Conservation (phyloP, 1,284 basidiomycete genomes). For the Cryptococcus sp. region DNA sequence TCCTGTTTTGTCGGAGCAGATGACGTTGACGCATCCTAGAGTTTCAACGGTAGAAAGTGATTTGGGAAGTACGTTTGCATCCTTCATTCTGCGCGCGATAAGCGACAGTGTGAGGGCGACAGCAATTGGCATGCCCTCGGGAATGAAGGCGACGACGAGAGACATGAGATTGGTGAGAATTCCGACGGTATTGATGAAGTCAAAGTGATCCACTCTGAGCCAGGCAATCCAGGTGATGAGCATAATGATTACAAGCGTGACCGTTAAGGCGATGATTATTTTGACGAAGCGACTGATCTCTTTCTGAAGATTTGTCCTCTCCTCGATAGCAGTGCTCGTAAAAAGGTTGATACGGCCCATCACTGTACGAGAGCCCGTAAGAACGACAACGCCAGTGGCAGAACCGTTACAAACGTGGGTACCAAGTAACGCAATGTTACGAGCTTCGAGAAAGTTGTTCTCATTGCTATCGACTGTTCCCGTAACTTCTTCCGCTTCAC, state of each 20-base stretch:
- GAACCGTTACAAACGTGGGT: constrained; percentile 40
- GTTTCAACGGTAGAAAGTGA: constrained; percentile 92
- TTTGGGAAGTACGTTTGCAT: constrained; percentile 60
- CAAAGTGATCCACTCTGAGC: constrained; percentile 52
- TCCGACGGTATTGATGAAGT: constrained; percentile 58
- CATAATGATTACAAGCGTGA: constrained; percentile 15
- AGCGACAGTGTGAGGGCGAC: constrained; percentile 55
- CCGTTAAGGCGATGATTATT: constrained; percentile 30
- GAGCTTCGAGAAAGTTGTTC: constrained; percentile 59
- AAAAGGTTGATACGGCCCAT: constrained; percentile 44
- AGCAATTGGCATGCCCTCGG: constrained; percentile 57
- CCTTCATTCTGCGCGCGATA: constrained; percentile 57
- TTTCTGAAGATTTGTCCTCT: constrained; percentile 32
- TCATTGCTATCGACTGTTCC: no score
- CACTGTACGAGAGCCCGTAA: constrained; percentile 59
- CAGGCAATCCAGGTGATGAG: constrained; percentile 56
- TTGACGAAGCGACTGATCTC: constrained; percentile 50
- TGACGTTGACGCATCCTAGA: constrained; percentile 79
- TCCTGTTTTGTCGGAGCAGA: constrained; percentile 64
- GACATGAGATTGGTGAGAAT: constrained; percentile 60
- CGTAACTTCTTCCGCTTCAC: no score
- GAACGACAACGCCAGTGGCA: constrained; percentile 55
- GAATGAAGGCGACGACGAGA: constrained; percentile 59
- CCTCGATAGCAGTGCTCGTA: constrained; percentile 10
- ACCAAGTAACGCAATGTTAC: constrained; percentile 58